phyloP scores from a whole-genome alignment of 805 yeast species.

The Hyphopichia homilentoma region DNA sequence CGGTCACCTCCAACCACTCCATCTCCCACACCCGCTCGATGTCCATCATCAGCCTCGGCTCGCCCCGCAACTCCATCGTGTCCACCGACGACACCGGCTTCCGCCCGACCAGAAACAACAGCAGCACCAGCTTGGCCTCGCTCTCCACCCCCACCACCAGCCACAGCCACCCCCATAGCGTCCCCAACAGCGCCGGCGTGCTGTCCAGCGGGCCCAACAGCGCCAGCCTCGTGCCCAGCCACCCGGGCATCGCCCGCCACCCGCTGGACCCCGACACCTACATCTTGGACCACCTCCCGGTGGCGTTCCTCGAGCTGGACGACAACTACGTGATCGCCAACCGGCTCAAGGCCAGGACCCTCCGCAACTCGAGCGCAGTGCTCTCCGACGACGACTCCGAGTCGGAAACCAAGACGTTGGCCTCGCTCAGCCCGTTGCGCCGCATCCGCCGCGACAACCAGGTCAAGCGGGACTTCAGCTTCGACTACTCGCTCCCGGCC shows the following conservation, averaged over 20 bases:
- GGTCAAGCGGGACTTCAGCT: conserved; percentile 9
- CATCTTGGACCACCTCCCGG: no score
- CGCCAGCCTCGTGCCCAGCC: background rate
- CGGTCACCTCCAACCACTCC: conserved; percentile 24
- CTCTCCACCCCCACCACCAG: conserved; percentile 3
- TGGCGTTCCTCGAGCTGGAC: conserved; percentile 1
- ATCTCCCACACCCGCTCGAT: conserved; percentile 26
- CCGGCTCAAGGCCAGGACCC: conserved; percentile 3
- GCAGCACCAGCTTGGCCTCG: conserved; percentile 21
- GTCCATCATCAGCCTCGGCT: conserved; percentile 34
- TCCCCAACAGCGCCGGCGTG: background rate
- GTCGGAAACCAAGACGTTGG: conserved; percentile 11
- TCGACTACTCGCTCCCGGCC: conserved; percentile 9
- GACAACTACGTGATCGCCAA: conserved; percentile 3
- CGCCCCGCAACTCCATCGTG: conserved; percentile 39
- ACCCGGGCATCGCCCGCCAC: background rate
- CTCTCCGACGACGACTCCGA: conserved; percentile 38
- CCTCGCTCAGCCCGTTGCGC: no score
- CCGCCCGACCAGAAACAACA: conserved; percentile 31
- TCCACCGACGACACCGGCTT: conserved; percentile 31
- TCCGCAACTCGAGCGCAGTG: conserved; percentile 15
- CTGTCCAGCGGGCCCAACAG: background rate
- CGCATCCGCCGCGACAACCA: no score
- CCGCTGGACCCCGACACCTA: background rate
- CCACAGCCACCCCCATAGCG: background rate